Conservation (phyloP, 192 early-diverging fungal genomes). For the Coemansia sp. region DNA sequence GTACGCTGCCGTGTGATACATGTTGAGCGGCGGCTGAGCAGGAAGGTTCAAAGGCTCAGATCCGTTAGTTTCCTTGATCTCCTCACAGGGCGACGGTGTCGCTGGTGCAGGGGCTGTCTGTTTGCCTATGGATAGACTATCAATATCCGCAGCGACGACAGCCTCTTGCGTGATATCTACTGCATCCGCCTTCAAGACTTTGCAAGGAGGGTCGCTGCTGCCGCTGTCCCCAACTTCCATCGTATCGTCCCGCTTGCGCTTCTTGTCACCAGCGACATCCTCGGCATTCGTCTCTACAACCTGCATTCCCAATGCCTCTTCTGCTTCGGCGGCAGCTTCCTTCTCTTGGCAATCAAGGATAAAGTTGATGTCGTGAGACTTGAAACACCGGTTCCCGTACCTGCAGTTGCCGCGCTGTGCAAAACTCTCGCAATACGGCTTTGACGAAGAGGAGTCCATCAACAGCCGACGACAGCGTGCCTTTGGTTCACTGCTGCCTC, state of each 20-base stretch:
- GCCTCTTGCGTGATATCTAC: neutral
- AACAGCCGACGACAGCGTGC: neutral
- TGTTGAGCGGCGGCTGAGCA: slow-evolving; percentile 37
- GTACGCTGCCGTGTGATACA: slow-evolving; percentile 89
- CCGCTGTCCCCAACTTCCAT: neutral
- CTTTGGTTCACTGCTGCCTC: slow-evolving; percentile 7
- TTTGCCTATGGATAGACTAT: neutral
- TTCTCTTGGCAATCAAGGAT: slow-evolving; percentile 76
- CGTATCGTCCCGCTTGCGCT: slow-evolving; percentile 19
- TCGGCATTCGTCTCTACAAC: neutral
- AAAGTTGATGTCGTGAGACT: slow-evolving; percentile 84
- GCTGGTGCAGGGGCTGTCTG: neutral
- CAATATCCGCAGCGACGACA: neutral
- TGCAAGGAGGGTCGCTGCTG: neutral
- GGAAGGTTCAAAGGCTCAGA: slow-evolving; percentile 1
- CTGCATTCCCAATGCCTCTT: slow-evolving; percentile 12
- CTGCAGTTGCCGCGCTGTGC: slow-evolving; percentile 85
- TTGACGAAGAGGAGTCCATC: neutral
- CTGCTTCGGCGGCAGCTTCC: slow-evolving; percentile 6
- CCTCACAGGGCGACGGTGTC: neutral
- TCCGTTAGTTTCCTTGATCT: slow-evolving; percentile 10
- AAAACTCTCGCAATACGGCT: slow-evolving; percentile 78
- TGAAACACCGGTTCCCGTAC: slow-evolving; percentile 66
- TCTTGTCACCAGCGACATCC: slow-evolving; percentile 10
- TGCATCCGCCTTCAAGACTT: neutral